Evolutionary conservation across 2,329 filamentous ascomycete genomes (phyloP).

Genomic region (Phaeophleospora eucalypticola): DNA sequence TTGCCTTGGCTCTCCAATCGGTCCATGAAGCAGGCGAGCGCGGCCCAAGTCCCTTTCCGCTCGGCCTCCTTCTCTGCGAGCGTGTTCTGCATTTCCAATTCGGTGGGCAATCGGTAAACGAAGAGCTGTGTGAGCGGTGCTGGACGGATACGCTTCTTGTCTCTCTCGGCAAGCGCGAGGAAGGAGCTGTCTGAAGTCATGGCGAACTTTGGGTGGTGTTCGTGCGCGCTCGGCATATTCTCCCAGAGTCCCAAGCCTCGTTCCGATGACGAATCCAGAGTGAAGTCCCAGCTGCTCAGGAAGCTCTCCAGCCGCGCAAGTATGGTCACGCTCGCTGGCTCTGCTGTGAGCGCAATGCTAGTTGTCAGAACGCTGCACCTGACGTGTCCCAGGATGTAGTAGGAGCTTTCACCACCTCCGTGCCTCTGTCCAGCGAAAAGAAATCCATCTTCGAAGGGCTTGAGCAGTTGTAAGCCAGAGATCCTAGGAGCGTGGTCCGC

Average conservation of each 20-base stretch:
- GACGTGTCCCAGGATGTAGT: constrained; percentile 31
- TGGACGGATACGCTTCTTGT: constrained; percentile 28
- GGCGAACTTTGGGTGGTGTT: constrained; percentile 30
- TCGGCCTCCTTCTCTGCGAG: constrained; percentile 10
- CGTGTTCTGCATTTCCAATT: constrained; percentile 15
- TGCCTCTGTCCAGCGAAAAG: constrained; percentile 32
- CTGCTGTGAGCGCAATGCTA: constrained; percentile 14
- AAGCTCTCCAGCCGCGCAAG: constrained; percentile 30
- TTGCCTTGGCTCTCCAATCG: constrained; percentile 8
- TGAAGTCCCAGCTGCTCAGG: constrained; percentile 28
- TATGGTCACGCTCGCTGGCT: constrained; percentile 23
- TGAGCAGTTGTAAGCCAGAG: constrained; percentile 31
- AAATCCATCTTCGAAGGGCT: constrained; percentile 25
- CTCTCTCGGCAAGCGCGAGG: constrained; percentile 31
- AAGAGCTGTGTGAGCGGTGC: constrained; percentile 27
- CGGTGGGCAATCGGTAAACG: constrained; percentile 28
- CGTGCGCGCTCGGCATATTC: constrained; percentile 31
- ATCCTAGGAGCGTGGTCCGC: constrained; percentile 15
- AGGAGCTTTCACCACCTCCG: constrained; percentile 25
- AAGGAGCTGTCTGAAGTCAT: constrained; percentile 17
- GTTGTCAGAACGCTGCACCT: constrained; percentile 15
- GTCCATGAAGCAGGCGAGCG: constrained; percentile 13
- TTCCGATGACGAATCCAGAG: constrained; percentile 21
- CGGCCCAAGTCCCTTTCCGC: constrained; percentile 6
- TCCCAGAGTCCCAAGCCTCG: constrained; percentile 28